These are phyloP conservation scores for Cinchona pubescens DNA, from an alignment of 257 asterid genomes.

Conservation along the genomic window DNA sequence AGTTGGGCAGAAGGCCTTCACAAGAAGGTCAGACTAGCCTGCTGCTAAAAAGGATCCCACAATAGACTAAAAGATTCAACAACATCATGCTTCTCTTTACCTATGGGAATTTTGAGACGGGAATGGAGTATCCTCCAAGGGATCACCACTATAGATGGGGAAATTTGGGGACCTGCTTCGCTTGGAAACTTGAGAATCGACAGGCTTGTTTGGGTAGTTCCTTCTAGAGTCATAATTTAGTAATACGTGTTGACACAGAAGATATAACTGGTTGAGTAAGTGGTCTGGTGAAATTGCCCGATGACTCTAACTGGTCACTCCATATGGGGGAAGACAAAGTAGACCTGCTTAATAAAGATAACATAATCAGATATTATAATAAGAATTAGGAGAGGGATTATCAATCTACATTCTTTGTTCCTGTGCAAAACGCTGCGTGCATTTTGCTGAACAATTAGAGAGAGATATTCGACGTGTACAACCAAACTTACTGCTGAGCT, in stretches of 20 bases:
- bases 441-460: background rate
- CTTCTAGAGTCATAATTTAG: constrained; percentile 45
- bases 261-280: constrained; percentile 36
- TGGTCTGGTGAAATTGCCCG: constrained; percentile 31
- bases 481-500: constrained; percentile 51
- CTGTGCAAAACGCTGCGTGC: background rate
- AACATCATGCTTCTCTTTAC: constrained; percentile 27
- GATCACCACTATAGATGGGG: constrained; percentile 32
- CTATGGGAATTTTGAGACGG: constrained; percentile 39
- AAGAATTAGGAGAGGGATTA: background rate
- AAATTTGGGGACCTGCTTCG: constrained; percentile 72
- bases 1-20: constrained; percentile 6
- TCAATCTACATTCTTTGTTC: background rate
- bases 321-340: constrained; percentile 35
- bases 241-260: constrained; percentile 22
- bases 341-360: constrained; percentile 41
- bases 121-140: constrained; percentile 31
- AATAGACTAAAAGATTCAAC: constrained; percentile 4
- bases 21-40: background rate
- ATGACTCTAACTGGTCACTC: constrained; percentile 41
- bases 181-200: constrained; percentile 52
- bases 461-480: background rate
- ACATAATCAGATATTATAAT: background rate
- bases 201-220: constrained; percentile 41
- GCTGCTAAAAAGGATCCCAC: background rate